Conservation (phyloP, 306 rosid species). For the Vachellia collinsii region DNA sequence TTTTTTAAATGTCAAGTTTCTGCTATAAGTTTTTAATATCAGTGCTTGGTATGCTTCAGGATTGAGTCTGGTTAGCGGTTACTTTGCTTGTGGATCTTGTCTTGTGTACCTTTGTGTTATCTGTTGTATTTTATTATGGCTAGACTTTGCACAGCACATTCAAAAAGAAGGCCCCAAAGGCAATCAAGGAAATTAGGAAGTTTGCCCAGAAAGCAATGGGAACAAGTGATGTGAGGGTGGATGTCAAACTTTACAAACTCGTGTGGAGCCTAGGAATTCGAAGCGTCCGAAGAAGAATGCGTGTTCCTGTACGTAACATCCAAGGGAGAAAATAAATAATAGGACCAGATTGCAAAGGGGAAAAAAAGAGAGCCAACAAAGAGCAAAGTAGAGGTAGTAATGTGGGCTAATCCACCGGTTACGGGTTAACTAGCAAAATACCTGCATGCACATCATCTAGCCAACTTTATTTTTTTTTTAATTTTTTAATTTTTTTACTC, state of each 20-base stretch:
- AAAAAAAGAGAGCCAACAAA: too few relatives aligned
- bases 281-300: slow-evolving; percentile 25
- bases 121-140: not conserved
- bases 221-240: slow-evolving; percentile 84
- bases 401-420: too few relatives aligned
- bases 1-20: not conserved
- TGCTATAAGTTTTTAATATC: not conserved
- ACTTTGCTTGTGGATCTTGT: not conserved
- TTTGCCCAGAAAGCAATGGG: slow-evolving; percentile 75
- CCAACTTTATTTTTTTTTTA: too few relatives aligned
- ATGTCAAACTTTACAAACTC: slow-evolving; percentile 83
- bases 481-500: too few relatives aligned
- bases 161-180: slow-evolving; percentile 54
- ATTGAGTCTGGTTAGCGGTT: not conserved
- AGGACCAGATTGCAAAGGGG: too few relatives aligned
- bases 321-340: too few relatives aligned
- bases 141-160: slow-evolving; percentile 39
- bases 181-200: slow-evolving; percentile 41
- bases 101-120: not conserved
- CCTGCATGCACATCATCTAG: too few relatives aligned
- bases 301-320: too few relatives aligned
- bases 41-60: not conserved
- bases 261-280: slow-evolving; percentile 94
- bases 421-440: too few relatives aligned
- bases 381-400: too few relatives aligned